These are phyloP conservation scores for Staphylotrichum tortipilum DNA, from an alignment of 495 filamentous ascomycete genomes.

Conservation along the genomic window DNA sequence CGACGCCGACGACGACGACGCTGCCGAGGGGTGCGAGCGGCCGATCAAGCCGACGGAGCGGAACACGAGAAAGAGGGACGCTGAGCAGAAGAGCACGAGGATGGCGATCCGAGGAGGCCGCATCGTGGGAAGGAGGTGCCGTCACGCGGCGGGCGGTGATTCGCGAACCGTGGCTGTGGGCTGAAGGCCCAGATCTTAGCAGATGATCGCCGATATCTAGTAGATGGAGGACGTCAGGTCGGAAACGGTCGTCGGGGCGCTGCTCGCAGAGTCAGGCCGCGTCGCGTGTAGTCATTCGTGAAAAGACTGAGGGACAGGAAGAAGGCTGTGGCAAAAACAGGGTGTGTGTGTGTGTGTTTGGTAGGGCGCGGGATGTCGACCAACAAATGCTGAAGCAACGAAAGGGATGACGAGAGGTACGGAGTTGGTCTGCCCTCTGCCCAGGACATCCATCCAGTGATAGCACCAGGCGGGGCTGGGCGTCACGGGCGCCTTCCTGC, in stretches of 20 bases:
- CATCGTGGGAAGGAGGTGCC: constrained; percentile 27
- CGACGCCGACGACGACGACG: too few species aligned
- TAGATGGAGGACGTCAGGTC: too few species aligned
- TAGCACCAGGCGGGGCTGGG: background rate
- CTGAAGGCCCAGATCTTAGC: background rate
- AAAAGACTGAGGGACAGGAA: background rate
- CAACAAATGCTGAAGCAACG: background rate
- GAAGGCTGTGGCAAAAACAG: too few species aligned
- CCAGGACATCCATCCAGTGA: background rate
- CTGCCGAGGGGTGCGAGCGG: constrained; percentile 19
- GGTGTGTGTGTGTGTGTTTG: too few species aligned
- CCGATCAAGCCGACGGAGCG: constrained; percentile 32
- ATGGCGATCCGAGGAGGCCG: constrained; percentile 39
- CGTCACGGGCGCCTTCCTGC: background rate
- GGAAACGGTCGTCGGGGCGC: background rate
- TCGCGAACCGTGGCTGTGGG: background rate
- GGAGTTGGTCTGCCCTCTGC: background rate
- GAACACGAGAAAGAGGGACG: constrained; percentile 40
- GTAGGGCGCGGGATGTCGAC: too few species aligned
- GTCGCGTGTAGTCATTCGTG: constrained; percentile 4
- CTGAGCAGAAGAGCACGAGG: constrained; percentile 37
- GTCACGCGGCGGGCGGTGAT: background rate
- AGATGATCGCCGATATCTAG: too few species aligned
- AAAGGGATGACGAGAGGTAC: background rate
- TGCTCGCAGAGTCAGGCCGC: constrained; percentile 10